Base-by-base conservation (phyloP, 2,329 filamentous ascomycete species). In the Pyrenophora tritici-repentis region DNA sequence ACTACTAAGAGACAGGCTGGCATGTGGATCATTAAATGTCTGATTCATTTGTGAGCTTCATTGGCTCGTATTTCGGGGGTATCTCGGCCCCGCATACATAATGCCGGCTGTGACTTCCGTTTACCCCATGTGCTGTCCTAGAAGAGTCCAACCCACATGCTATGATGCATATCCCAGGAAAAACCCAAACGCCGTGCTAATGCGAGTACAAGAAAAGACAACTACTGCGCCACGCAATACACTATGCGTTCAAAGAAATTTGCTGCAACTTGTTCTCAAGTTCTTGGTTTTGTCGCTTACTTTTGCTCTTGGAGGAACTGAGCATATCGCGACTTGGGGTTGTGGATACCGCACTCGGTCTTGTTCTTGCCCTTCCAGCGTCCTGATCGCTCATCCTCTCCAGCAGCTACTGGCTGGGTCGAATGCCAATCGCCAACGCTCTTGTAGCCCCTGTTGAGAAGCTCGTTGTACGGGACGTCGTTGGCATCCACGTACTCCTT, bases 341-440 rank as follows among this genome's bases (percentile, higher is more conserved):
- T 97, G 84, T 99, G 94, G 71, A 99, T 97, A 40, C 94, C 94
- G 75, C 94, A 99, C 80, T 99, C 94, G 13, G 91, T 95, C 87
- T 99, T 99, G 68, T 83, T 79, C 75, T 91, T 89, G 56, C 94
- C 94, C 83, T 96, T 97, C 94, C 94, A 99, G 63, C 94, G 87
- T 51, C 94, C 94, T 7, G 94, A 89, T 43, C 94, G 88, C 84
- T 99, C 94, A 68, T 97, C 94, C 77, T 99, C 94, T 60, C 90
- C 90, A 52, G 93, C 91, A 58, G 82, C 86, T 55, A 97, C 91
- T 10, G 94, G 92, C 59, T 80, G 88, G 3, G 94, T 99, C 42
- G 91, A 96, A 82, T 99, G 94, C 90, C 92, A 97, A 81, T 99
- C 94, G 56, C 94, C 94, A 57, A 99, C 83, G 60, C 91, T 96